Evolutionary conservation across 768 basidiomycete species (phyloP).

Genomic region (Hypsizygus marmoreus): DNA sequence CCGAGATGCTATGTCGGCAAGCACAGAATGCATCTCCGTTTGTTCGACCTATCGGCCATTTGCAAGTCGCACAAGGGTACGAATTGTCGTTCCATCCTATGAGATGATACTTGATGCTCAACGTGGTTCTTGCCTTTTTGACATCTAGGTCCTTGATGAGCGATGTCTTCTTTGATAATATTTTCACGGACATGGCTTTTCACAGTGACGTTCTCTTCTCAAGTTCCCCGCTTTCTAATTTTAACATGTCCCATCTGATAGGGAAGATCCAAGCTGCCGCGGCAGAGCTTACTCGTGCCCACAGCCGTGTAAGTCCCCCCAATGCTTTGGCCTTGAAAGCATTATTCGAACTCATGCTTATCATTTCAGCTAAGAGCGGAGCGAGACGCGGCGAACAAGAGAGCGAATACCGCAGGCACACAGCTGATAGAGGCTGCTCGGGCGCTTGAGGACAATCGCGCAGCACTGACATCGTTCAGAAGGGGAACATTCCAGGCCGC

Average conservation of each 20-base stretch:
- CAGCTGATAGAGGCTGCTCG: constrained; percentile 28
- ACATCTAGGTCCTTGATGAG: constrained; percentile 34
- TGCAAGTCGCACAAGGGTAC: constrained; percentile 42
- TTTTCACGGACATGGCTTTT: constrained; percentile 44
- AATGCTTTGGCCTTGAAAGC: too few species aligned
- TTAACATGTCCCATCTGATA: constrained; percentile 16
- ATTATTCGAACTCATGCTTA: background rate
- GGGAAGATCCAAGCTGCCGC: constrained; percentile 40
- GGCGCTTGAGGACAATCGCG: constrained; percentile 25
- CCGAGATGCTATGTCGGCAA: constrained; percentile 37
- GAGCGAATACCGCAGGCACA: constrained; percentile 30
- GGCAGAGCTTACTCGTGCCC: constrained; percentile 36
- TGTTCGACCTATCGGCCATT: constrained; percentile 37
- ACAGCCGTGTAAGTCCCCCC: constrained; percentile 30
- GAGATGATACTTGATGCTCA: background rate
- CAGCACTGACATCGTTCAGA: constrained; percentile 32
- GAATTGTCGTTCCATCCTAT: background rate
- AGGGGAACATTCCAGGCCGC: constrained; percentile 35
- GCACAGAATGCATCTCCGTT: constrained; percentile 36
- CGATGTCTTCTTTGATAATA: constrained; percentile 45
- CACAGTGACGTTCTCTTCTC: constrained; percentile 33
- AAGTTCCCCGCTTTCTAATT: background rate
- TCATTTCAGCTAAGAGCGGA: constrained; percentile 32
- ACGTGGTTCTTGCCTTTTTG: background rate
- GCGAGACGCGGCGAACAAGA: constrained; percentile 27